A percentile compares a stretch with the other conserved stretches of the same genome.
phyloP scores from a whole-genome alignment of 805 yeast genomes.

The Candida boleticola region DNA sequence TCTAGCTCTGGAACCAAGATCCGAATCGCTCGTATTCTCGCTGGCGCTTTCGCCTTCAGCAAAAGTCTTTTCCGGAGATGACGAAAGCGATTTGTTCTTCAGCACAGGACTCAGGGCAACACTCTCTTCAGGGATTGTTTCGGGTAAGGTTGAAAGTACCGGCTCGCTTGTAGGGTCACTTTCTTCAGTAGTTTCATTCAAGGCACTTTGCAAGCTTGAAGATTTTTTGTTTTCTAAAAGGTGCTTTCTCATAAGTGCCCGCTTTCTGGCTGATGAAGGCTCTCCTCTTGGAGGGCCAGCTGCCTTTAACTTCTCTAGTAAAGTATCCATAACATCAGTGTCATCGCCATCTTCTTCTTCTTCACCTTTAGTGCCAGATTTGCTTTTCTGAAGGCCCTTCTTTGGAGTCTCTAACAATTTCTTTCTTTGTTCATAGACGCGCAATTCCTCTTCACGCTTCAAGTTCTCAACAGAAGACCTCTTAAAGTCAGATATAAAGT shows the following conservation, averaged over 20 bases:
- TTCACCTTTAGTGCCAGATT: constrained; percentile 23
- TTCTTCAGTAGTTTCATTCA: constrained; percentile 5
- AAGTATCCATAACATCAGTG: constrained; percentile 72
- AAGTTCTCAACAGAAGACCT: constrained; percentile 65
- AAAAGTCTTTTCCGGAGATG: too few relatives aligned
- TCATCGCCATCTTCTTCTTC: constrained; percentile 42
- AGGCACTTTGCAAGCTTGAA: background rate
- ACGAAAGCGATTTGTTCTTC: too few relatives aligned
- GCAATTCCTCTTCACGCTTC: constrained; percentile 64
- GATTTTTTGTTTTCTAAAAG: constrained; percentile 38
- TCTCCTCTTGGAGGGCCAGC: constrained; percentile 80
- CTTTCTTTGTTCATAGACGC: constrained; percentile 74
- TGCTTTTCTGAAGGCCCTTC: constrained; percentile 15
- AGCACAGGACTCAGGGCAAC: too few relatives aligned
- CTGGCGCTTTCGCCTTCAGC: background rate
- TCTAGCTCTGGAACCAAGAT: constrained; percentile 61
- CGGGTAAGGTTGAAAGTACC: too few relatives aligned
- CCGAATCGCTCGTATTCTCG: constrained; percentile 19
- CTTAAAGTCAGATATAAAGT: constrained; percentile 59
- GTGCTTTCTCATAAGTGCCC: constrained; percentile 73
- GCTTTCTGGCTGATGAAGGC: constrained; percentile 73
- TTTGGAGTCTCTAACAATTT: constrained; percentile 52
- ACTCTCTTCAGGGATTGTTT: too few relatives aligned
- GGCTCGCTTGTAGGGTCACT: background rate
- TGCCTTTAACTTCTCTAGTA: constrained; percentile 82